Percentiles rank a stretch among this genome's conserved stretches.
Conservation (phyloP, 2,329 filamentous ascomycete species). For the Penicillium palitans region DNA sequence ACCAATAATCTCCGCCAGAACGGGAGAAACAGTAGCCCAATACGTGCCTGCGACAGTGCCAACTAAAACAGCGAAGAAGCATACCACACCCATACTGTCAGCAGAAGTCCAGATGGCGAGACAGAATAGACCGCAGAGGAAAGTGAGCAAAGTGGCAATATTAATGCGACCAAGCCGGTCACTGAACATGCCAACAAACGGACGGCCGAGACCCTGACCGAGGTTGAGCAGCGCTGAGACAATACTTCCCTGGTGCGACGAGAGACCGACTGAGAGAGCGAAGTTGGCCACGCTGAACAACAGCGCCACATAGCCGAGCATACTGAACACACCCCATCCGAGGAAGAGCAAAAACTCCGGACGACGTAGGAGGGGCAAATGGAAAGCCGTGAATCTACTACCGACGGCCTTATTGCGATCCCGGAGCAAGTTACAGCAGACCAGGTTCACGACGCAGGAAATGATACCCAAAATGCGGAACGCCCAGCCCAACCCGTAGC, state of each 20-base stretch:
- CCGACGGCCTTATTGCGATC: slow-evolving; percentile 61
- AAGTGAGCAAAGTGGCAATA: slow-evolving; percentile 58
- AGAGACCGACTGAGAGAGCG: slow-evolving; percentile 59
- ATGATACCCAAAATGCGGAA: slow-evolving; percentile 62
- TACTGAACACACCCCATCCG: slow-evolving; percentile 60
- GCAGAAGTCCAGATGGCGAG: slow-evolving; percentile 63
- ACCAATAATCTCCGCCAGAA: slow-evolving; percentile 63
- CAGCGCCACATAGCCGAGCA: slow-evolving; percentile 66
- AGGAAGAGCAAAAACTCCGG: slow-evolving; percentile 60
- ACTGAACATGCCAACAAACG: slow-evolving; percentile 62
- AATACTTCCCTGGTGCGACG: slow-evolving; percentile 59
- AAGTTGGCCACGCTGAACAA: slow-evolving; percentile 66
- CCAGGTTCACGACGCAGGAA: slow-evolving; percentile 54
- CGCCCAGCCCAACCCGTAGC: slow-evolving; percentile 59
- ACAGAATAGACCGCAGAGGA: slow-evolving; percentile 58
- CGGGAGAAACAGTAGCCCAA: slow-evolving; percentile 59
- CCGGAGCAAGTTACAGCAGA: slow-evolving; percentile 54
- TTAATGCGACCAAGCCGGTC: slow-evolving; percentile 64
- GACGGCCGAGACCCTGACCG: slow-evolving; percentile 58
- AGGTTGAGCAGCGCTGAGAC: slow-evolving; percentile 65
- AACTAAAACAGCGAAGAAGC: slow-evolving; percentile 60
- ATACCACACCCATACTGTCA: slow-evolving; percentile 57
- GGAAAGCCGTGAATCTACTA: slow-evolving; percentile 54
- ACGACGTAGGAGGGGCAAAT: slow-evolving; percentile 53
- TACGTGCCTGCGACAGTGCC: slow-evolving; percentile 62